A percentile compares a stretch with the other conserved stretches of the same genome.
Evolutionary conservation across 1,284 basidiomycete genomes (phyloP).

Genomic region (Fistulinella cinereoalba): DNA sequence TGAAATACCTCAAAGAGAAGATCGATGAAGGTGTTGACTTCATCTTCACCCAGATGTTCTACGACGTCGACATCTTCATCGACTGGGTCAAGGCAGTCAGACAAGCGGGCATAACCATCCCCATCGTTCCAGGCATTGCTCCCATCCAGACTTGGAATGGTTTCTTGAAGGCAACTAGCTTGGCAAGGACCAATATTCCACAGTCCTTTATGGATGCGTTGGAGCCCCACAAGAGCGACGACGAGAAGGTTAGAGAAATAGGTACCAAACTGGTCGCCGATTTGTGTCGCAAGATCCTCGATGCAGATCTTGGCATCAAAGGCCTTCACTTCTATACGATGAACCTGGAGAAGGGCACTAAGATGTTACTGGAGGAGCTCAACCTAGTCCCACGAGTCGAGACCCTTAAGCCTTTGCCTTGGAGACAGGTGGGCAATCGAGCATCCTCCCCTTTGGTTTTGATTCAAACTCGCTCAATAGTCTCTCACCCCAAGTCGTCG

Average conservation of each 20-base stretch:
- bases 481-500: constrained; percentile 87
- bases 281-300: constrained; percentile 80
- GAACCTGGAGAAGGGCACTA: constrained; percentile 95
- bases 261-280: constrained; percentile 88
- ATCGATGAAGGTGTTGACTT: constrained; percentile 84
- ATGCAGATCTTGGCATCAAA: constrained; percentile 76
- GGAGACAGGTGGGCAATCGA: constrained; percentile 70
- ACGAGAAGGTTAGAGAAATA: constrained; percentile 86
- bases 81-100: constrained; percentile 83
- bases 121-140: constrained; percentile 95
- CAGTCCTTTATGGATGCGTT: constrained; percentile 77
- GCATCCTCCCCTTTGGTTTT: constrained; percentile 51
- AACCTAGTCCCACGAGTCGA: constrained; percentile 83
- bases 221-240: constrained; percentile 88
- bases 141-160: constrained; percentile 99
- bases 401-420: constrained; percentile 86
- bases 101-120: constrained; percentile 85
- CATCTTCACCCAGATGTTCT: constrained; percentile 97
- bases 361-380: constrained; percentile 87
- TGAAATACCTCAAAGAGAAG: constrained; percentile 86
- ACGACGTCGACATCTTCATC: constrained; percentile 84
- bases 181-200: constrained; percentile 86
- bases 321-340: constrained; percentile 97
- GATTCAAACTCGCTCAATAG: constrained; percentile 37
- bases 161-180: constrained; percentile 87